Conservation (phyloP, 495 filamentous ascomycete genomes). For the Penicillium macrosclerotiorum region DNA sequence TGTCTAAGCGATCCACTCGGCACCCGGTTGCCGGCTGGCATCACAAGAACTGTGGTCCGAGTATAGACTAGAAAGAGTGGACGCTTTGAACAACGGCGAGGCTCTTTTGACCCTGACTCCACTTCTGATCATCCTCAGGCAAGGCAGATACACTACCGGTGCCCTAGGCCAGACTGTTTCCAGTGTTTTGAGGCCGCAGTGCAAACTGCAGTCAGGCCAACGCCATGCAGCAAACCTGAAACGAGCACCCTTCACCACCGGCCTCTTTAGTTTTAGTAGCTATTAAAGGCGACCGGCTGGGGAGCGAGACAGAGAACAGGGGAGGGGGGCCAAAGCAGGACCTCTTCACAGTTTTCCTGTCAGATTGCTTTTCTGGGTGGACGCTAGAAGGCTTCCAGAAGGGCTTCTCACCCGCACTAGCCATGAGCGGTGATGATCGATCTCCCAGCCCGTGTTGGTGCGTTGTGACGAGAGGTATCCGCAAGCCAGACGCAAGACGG, state of each 20-base stretch:
- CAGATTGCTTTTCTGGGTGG: neutral
- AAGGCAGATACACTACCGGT: too few relatives aligned
- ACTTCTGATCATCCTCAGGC: neutral
- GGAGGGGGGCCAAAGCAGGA: neutral
- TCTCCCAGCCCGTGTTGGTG: neutral
- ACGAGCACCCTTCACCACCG: conserved; percentile 1
- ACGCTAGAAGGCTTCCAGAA: conserved; percentile 31
- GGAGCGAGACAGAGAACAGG: neutral
- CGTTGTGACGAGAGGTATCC: neutral
- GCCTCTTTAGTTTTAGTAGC: neutral
- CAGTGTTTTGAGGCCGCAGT: too few relatives aligned
- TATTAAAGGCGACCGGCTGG: neutral
- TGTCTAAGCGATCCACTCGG: neutral
- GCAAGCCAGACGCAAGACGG: neutral
- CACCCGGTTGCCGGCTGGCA: neutral
- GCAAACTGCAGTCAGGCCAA: neutral
- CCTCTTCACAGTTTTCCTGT: neutral
- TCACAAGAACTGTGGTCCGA: neutral
- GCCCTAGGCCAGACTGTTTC: too few relatives aligned
- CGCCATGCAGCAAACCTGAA: conserved; percentile 5
- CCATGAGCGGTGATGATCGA: conserved; percentile 9
- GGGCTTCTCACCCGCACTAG: conserved; percentile 2
- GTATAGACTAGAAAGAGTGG: neutral
- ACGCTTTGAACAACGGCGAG: too few relatives aligned
- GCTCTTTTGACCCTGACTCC: too few relatives aligned